Evolutionary conservation across 2,329 filamentous ascomycete genomes (phyloP), one percentile per base, ranked within the genome.

Genomic region (Scortechinia acanthostroma): DNA sequence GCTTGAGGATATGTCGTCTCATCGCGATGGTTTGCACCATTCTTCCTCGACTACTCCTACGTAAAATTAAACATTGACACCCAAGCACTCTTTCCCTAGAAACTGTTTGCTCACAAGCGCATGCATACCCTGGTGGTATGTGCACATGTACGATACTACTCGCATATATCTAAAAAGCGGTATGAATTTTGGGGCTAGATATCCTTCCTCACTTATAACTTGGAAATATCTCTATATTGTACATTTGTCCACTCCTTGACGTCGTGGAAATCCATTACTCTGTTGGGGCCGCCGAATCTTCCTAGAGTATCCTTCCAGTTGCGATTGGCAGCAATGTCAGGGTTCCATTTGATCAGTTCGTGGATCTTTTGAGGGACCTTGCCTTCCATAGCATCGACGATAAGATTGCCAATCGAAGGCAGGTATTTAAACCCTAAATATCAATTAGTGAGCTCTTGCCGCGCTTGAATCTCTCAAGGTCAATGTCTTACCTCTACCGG

Each of bases 351-450:
- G 49, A 73, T 68, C 10, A 65, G 62, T 14, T 61, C 53, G 45
- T 60, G 60, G 48, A 75, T 52, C 42, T 62, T 62, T 4, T 53
- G 54, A 37, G 74, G 69, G 30, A 74, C 47, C 5, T 52, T 61
- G 0, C 60, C 66, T 47, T 75, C 68, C 35, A 77, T 44, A 3
- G 63, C 62, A 53, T 77, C 71, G 1, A 57, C 64, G 21, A 77
- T 70, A 19, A 73, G 65, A 3, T 62, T 58, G 1, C 74, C 74
- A 33, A 77, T 66, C 2, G 65, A 62, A 2, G 73, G 71, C 52
- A 73, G 70, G 33, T 72, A 67, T 63, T 71, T 75, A 50, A 74
- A 77, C 2, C 69, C 73, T 50, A 76, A 69, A 30, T n/a, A n/a
- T n/a, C n/a, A 30, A 30, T 10, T n/a, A 30, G 25, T 30, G 10